Base-by-base conservation (phyloP, 768 basidiomycete genomes). In the Boletus sp. region DNA sequence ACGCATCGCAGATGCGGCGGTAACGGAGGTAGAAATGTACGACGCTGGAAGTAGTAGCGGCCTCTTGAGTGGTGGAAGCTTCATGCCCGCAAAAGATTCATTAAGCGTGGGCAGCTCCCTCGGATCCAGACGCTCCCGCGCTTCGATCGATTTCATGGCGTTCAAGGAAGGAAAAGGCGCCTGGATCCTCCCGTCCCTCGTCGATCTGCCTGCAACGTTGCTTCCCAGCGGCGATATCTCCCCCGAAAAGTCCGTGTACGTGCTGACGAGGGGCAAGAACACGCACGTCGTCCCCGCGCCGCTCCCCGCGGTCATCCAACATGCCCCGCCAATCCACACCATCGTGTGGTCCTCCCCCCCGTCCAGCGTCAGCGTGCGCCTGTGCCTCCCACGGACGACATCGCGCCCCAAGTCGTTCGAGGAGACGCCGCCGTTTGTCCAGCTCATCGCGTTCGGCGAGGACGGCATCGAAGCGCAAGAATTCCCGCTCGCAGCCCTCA, bases 391-490 rank as follows among this genome's bases (percentile, higher is more conserved):
- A 7, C 50, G 24, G 58, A 65, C 36, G 63, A 62, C 28, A 54
- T 11, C 57, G 18, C 57, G 53, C 45, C 14, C 41, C 53, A 50
- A 30, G 29, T 4, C 37, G 1, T 35, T 24, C 33, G n/a, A 35
- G 7, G 46, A 65, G 14, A 49, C 64, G 1, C 79, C 64, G 1
- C 79, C 82, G 9, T 79, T 82, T 62, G 71, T 94, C 45, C 92
- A 94, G 67, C 69, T 92, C 36, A 74, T 89, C 46, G 85, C 83
- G 17, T 82, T 92, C 50, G 78, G 84, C 24, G 85, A 87, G 52
- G 79, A 83, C 54, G 90, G 90, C 11, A 62, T 94, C 15, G 91
- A 94, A 67, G 80, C 85, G 3, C 84, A 87, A 58, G 92, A 94
- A 70, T 67, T 87, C 32, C 71, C 81, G 1, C 69, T 90, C 11